A percentile compares a stretch with the other conserved stretches of the same genome.
Conservation (phyloP, 495 filamentous ascomycete species). For the Friedmanniomyces endolithicus region DNA sequence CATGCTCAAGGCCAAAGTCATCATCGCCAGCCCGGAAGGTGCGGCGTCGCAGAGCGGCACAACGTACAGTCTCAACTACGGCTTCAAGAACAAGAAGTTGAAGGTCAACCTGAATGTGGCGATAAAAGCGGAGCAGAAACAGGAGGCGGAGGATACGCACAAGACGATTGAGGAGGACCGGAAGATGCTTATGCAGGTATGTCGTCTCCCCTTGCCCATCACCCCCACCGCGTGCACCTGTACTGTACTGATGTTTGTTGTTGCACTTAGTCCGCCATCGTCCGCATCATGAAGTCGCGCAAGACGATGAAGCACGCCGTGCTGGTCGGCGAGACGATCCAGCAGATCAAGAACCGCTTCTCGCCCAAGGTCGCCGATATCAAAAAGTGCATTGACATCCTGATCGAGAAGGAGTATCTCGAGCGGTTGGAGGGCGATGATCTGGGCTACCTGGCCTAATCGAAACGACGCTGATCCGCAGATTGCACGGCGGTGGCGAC, state of each 20-base stretch:
- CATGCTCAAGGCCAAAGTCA: slow-evolving; percentile 80
- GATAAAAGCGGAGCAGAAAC: slow-evolving; percentile 88
- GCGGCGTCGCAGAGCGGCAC: slow-evolving; percentile 66
- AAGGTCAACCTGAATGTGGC: slow-evolving; percentile 91
- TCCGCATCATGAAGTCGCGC: slow-evolving; percentile 98
- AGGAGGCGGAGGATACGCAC: slow-evolving; percentile 90
- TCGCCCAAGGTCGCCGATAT: slow-evolving; percentile 86
- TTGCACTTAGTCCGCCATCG: slow-evolving; percentile 71
- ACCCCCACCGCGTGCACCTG: background rate
- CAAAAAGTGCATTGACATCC: slow-evolving; percentile 98
- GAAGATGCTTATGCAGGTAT: slow-evolving; percentile 90
- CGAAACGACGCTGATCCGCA: background rate
- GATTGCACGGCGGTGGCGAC: background rate
- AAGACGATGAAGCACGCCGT: slow-evolving; percentile 96
- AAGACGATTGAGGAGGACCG: slow-evolving; percentile 99
- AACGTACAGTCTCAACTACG: slow-evolving; percentile 69
- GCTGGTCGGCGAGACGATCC: slow-evolving; percentile 86
- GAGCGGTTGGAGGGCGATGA: slow-evolving; percentile 91
- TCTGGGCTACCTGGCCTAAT: slow-evolving; percentile 73
- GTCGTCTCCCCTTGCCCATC: slow-evolving; percentile 27
- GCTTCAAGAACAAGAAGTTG: slow-evolving; percentile 96
- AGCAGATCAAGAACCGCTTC: slow-evolving; percentile 89
- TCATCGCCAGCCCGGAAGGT: slow-evolving; percentile 54
- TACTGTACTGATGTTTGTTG: slow-evolving; percentile 10
- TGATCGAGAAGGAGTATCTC: slow-evolving; percentile 98